Evolutionary conservation across 345 rosid species (phyloP), one percentile per base, ranked within the genome.

Genomic region (Aquilaria sinensis): DNA sequence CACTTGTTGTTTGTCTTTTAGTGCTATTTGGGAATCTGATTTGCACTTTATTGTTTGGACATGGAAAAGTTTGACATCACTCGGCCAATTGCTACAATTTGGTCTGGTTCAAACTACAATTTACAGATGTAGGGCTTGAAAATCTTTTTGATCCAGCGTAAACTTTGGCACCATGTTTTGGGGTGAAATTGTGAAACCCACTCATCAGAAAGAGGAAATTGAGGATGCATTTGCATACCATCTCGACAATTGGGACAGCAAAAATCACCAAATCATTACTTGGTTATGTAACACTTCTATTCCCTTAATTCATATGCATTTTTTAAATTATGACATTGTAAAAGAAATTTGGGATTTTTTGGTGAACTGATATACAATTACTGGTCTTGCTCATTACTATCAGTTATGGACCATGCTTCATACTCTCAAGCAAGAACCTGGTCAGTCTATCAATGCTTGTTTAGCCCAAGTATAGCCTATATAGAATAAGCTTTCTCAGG

Each of bases 371-470:
- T 63, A 53, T 53, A 3, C 33, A 13, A 63, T 32, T 16, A 32
- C 2, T 51, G 3, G 4, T 4, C 43, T 37, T 37, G 43, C 43
- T 37, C 57, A 49, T 56, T 62, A 62, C 16, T 62, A 30, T 48
- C 57, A 62, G 5, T 12, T 51, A 7, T 62, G 43, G 43, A 37
- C 7, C 8, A 37, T 8, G 5, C 16, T 51, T 12, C 53, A 51
- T 2, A 12, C 8, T 2, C 53, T 51, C 15, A 51, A 51, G 5
- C 8, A 64, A 52, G 70, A 58, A n/a, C 7, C 10, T 11, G 15
- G 67, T 3, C 62, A 62, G 12, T 61, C 51, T 30, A 32, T 68
- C 6, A 68, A 67, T 41, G 45, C 37, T 41, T 67, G 60, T 51
- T 41, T 67, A n/a, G 45, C 53, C 4, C 46, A 57, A 30, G 54